Base-by-base conservation (phyloP, 2,329 filamentous ascomycete genomes). In the Talaromyces sp. region DNA sequence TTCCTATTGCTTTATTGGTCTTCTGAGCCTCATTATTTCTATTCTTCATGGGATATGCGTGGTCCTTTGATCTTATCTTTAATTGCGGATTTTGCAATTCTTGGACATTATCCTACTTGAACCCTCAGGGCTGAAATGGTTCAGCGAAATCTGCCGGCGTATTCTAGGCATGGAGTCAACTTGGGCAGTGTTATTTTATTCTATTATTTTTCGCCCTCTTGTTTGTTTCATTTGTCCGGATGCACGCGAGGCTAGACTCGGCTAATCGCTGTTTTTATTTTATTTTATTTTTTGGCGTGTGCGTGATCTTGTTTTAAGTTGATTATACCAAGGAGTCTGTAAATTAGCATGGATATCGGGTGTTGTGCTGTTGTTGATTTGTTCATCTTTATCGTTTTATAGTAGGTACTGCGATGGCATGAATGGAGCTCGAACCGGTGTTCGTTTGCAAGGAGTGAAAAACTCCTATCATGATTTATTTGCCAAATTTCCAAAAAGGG, bases 261-360 rank as follows among this genome's bases (percentile, higher is more conserved):
- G 41, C 37, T n/a, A n/a, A n/a, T n/a, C n/a, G n/a, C n/a, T n/a
- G n/a, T n/a, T n/a, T n/a, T n/a, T n/a, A n/a, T n/a, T 27, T 27
- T 27, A 27, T 27, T 4, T 9, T 27, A 9, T 27, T 43, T 7
- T 30, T 43, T 29, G n/a, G 13, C 16, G 24, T 36, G 24, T 22
- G 41, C 8, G 29, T 22, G 19, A 32, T 47, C 10, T 43, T 44
- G 29, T 29, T 43, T 45, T 22, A 35, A 13, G 47, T 33, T 19
- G 40, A 22, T 49, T 63, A 61, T 60, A 60, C 54, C 58, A 57
- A 33, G 57, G 46, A 48, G 47, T 49, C 52, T 62, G 58, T 63
- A 61, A 56, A 61, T 60, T 63, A 61, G 58, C 58, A 61, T 60
- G 48, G 58, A 57, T 53, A 46, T 42, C 40, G 48, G 54, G 54